These are phyloP conservation scores for Pseudozyma thailandica DNA, from an alignment of 1,284 basidiomycete species.

Conservation along the genomic window DNA sequence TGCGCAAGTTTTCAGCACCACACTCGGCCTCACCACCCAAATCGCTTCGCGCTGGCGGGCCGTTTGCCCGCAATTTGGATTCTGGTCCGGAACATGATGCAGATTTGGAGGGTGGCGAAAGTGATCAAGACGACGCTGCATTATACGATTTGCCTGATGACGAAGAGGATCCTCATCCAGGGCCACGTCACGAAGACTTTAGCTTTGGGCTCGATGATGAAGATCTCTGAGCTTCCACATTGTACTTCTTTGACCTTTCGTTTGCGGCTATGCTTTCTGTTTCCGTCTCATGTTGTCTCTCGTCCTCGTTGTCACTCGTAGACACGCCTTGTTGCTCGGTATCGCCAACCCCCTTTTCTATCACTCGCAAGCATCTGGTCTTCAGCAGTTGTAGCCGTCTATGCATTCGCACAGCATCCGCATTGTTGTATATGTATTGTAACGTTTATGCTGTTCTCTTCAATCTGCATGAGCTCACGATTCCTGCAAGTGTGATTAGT, in stretches of 20 bases:
- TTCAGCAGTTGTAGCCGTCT: constrained; percentile 1
- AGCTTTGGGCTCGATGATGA: constrained; percentile 38
- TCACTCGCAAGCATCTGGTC: neutral
- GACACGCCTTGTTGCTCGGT: neutral
- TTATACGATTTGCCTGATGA: constrained; percentile 18
- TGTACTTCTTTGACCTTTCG: neutral
- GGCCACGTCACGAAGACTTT: constrained; percentile 35
- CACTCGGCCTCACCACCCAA: constrained; percentile 39
- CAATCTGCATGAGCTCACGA: neutral
- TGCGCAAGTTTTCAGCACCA: constrained; percentile 38
- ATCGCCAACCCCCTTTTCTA: neutral
- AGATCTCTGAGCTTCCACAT: constrained; percentile 11
- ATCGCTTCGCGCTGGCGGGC: constrained; percentile 24
- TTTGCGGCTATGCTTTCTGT: neutral
- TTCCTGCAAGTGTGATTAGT: neutral
- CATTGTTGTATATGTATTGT: neutral
- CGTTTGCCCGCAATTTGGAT: constrained; percentile 36
- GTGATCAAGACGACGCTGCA: constrained; percentile 31
- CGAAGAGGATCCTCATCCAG: constrained; percentile 27
- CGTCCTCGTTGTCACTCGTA: too few relatives aligned
- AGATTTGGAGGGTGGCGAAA: constrained; percentile 36
- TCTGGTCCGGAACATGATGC: constrained; percentile 34
- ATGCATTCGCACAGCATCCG: constrained; percentile 1
- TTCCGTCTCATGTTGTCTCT: neutral
- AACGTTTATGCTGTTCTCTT: neutral